These are phyloP conservation scores for Talaromyces albobiverticillius DNA, from an alignment of 2,329 filamentous ascomycete genomes.

Conservation along the genomic window DNA sequence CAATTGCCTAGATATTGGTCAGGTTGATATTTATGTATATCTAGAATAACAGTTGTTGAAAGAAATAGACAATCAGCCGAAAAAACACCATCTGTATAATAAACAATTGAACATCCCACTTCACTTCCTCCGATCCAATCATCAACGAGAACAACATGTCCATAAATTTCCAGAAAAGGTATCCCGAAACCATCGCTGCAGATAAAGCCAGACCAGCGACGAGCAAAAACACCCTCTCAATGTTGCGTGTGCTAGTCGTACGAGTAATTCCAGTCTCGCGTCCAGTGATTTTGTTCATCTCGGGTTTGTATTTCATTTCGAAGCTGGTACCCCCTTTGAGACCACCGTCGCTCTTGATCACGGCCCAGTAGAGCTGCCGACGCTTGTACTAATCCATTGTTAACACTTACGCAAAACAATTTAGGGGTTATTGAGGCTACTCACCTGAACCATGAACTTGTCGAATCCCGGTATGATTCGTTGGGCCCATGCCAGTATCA, in stretches of 20 bases:
- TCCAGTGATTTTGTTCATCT: constrained; percentile 5
- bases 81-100: too few species aligned
- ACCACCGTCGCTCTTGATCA: constrained; percentile 30
- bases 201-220: not conserved
- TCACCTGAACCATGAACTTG: constrained; percentile 21
- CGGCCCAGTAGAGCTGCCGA: constrained; percentile 23
- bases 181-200: not conserved
- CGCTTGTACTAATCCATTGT: constrained; percentile 14
- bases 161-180: not conserved
- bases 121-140: too few species aligned
- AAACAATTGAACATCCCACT: too few species aligned
- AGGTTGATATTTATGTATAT: too few species aligned
- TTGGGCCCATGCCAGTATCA: constrained; percentile 26
- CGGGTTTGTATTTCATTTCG: constrained; percentile 34
- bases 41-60: too few species aligned
- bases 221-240: not conserved
- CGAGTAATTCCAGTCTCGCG: not conserved
- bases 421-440: not conserved
- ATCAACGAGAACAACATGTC: too few species aligned
- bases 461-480: constrained; percentile 25
- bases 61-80: too few species aligned
- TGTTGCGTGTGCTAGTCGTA: not conserved
- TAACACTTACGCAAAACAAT: not conserved
- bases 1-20: too few species aligned
- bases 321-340: constrained; percentile 22